Evolutionary conservation across 192 early-diverging fungal genomes (phyloP).

Genomic region (Tieghemiomyces parasiticus): DNA sequence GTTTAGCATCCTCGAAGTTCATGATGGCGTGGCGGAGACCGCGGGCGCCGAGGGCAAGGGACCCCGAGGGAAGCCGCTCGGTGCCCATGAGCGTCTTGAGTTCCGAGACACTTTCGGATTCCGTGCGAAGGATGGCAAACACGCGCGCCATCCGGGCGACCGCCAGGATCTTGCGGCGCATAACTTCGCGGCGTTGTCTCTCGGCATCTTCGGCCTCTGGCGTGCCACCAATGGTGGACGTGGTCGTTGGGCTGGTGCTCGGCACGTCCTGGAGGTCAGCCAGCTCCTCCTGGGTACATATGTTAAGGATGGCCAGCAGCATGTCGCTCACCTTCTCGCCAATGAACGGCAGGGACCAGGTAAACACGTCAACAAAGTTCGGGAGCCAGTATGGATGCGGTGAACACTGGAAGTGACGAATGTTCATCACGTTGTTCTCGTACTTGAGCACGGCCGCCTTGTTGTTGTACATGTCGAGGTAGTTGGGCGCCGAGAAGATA

Average conservation of each 20-base stretch:
- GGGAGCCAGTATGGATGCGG: constrained; percentile 92
- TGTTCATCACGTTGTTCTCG: constrained; percentile 97
- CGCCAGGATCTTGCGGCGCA: constrained; percentile 77
- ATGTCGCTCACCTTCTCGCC: constrained; percentile 93
- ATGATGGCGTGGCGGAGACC: constrained; percentile 79
- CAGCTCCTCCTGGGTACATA: constrained; percentile 82
- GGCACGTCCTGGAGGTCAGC: constrained; percentile 33
- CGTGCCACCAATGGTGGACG: background rate
- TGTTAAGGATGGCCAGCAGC: constrained; percentile 75
- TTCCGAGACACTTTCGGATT: constrained; percentile 84
- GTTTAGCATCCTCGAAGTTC: constrained; percentile 85
- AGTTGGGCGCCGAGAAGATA: constrained; percentile 27
- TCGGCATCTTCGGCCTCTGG: background rate
- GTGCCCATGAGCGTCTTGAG: constrained; percentile 79
- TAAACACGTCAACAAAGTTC: constrained; percentile 94
- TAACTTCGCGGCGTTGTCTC: constrained; percentile 30
- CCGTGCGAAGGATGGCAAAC: constrained; percentile 74
- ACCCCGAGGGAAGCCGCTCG: constrained; percentile 71
- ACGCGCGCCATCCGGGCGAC: constrained; percentile 70
- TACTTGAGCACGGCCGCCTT: constrained; percentile 82
- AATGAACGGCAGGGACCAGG: constrained; percentile 86
- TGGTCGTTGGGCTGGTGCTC: too few species aligned
- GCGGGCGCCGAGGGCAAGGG: constrained; percentile 75
- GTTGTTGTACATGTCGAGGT: constrained; percentile 17
- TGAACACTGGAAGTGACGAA: constrained; percentile 63